Percentiles rank a stretch among this genome's conserved stretches.
These are phyloP conservation scores for Penicillium nordicum DNA, from an alignment of 2,329 filamentous ascomycete species.

Conservation along the genomic window DNA sequence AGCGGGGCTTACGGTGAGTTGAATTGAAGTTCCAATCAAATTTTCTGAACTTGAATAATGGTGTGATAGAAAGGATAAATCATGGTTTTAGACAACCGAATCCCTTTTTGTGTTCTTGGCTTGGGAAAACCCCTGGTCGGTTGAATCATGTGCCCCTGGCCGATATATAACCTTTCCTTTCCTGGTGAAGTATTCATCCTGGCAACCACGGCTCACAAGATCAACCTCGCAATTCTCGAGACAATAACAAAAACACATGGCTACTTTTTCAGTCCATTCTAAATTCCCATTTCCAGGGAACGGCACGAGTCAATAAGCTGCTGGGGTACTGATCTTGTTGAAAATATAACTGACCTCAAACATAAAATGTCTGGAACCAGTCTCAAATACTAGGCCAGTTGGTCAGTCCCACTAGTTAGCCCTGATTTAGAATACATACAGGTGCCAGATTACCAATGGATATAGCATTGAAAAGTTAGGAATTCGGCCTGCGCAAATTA, in stretches of 20 bases:
- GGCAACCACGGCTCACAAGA: neutral
- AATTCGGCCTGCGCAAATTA: neutral
- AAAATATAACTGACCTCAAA: neutral
- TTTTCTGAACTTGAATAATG: neutral
- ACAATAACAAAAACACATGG: neutral
- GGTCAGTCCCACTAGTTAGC: neutral
- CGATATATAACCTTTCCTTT: neutral
- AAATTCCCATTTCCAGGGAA: neutral
- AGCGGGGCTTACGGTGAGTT: neutral
- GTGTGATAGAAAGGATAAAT: neutral
- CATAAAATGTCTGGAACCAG: neutral
- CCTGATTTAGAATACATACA: neutral
- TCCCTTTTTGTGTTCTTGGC: neutral
- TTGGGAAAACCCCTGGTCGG: neutral
- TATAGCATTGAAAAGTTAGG: neutral
- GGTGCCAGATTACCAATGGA: neutral
- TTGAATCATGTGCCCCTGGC: neutral
- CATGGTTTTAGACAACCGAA: neutral
- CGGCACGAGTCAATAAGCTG: neutral
- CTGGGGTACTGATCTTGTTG: neutral
- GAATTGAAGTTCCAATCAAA: neutral
- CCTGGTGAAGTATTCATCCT: neutral
- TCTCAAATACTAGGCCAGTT: neutral
- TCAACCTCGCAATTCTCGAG: neutral
- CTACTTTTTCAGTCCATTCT: neutral